Evolutionary conservation across 495 filamentous ascomycete species (phyloP), one percentile per base, ranked within the genome.

Genomic region (Cercophora sp.): DNA sequence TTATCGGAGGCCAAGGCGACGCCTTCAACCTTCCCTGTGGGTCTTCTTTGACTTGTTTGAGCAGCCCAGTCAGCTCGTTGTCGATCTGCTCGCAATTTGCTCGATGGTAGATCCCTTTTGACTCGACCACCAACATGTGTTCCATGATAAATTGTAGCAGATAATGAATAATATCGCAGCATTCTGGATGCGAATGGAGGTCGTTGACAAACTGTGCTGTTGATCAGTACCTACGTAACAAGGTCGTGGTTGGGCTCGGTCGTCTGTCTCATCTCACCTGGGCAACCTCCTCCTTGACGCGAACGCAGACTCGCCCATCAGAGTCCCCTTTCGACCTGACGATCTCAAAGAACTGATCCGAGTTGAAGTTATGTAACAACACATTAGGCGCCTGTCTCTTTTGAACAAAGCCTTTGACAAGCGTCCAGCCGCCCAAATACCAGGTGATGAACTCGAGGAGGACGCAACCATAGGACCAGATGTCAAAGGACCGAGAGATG

Each of bases 381-480:
- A 19, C 13, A 26, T 46, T 19, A 4, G 43, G 43, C 8, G 43
- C 20, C 24, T 46, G 13, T 10, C 43, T 23, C 8, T 46, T 10
- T 10, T 46, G 23, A 23, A 46, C 43, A 32, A 56, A 56, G 6
- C 36, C 24, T 9, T 46, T 13, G 8, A 56, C 27, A 3, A 46
- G 19, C 10, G 37, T 4, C 32, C 20, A 34, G 5, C 56, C 56
- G 19, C 60, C 60, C 1, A 71, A 47, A 48, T 51, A 50, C 62
- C 62, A 65, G 16, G 60, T 52, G 32, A 58, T 44, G 31, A 60
- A 60, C 48, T 65, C 60, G 35, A 65, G 57, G 18, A 58, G 37
- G 16, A 65, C 51, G 50, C 62, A 65, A 9, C 62, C 62, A 5
- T 63, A 39, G 20, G 52, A 45, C 62, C 62, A 65, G 37, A 65